phyloP scores from a whole-genome alignment of 345 rosid genomes.

The Hirschfeldia incana region DNA sequence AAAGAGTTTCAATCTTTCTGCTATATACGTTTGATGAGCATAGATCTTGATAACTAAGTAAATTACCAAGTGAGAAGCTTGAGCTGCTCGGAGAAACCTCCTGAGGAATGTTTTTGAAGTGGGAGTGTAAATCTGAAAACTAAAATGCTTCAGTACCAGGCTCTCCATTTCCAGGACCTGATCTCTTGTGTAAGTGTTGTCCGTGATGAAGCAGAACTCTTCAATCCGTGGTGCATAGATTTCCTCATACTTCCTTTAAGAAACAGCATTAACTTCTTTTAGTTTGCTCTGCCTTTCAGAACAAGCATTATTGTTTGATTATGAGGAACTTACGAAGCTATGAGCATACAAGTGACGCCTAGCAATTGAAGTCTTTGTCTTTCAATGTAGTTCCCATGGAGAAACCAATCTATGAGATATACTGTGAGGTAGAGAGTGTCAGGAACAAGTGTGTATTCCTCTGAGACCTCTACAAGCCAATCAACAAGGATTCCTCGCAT shows the following conservation, averaged over 20 bases:
- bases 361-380: constrained; percentile 83
- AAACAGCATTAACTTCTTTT: constrained; percentile 9
- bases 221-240: constrained; percentile 82
- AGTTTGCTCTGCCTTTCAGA: constrained; percentile 16
- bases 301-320: neutral
- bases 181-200: constrained; percentile 74
- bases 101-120: constrained; percentile 87
- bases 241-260: constrained; percentile 84
- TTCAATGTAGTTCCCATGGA: constrained; percentile 65
- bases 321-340: constrained; percentile 76
- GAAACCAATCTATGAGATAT: constrained; percentile 76
- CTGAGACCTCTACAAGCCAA: constrained; percentile 99
- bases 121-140: constrained; percentile 71
- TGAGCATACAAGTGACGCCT: constrained; percentile 94
- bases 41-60: neutral
- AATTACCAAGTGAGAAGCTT: constrained; percentile 67
- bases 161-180: constrained; percentile 84
- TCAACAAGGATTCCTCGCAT: constrained; percentile 91
- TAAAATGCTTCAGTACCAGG: constrained; percentile 58
- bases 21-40: neutral
- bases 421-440: constrained; percentile 91
- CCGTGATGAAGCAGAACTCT: constrained; percentile 92
- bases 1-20: constrained; percentile 27
- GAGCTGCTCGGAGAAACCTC: constrained; percentile 91
- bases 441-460: constrained; percentile 81